phyloP scores from a whole-genome alignment of 2,329 filamentous ascomycete genomes.

The Fusarium oxysporum region DNA sequence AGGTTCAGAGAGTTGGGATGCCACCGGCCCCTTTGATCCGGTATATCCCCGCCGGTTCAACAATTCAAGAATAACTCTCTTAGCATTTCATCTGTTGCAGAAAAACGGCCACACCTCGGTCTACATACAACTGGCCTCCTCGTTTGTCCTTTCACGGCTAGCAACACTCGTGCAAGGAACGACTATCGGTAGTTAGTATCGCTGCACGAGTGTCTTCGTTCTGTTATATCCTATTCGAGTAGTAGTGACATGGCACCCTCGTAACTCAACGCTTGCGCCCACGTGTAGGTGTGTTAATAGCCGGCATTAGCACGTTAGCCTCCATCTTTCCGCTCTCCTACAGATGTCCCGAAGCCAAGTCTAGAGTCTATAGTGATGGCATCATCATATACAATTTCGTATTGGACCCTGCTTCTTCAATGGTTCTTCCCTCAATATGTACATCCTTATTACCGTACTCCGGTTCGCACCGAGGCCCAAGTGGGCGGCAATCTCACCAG shows the following conservation, averaged over 20 bases:
- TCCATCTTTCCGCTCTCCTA: slow-evolving; percentile 37
- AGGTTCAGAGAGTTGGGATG: slow-evolving; percentile 35
- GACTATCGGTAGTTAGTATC: background rate
- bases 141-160: background rate
- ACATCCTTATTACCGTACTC: background rate
- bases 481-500: slow-evolving; percentile 12
- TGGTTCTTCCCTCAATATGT: background rate
- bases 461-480: slow-evolving; percentile 38
- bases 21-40: slow-evolving; percentile 44
- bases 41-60: slow-evolving; percentile 20
- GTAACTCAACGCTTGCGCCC: background rate
- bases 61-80: background rate
- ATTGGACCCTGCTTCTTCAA: background rate
- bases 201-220: background rate
- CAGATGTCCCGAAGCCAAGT: slow-evolving; percentile 21
- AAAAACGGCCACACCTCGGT: slow-evolving; percentile 16
- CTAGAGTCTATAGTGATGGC: background rate
- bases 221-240: slow-evolving; percentile 12
- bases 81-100: background rate
- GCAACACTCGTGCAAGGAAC: background rate
- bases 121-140: background rate
- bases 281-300: slow-evolving; percentile 35
- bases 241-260: slow-evolving; percentile 5
- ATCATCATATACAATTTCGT: background rate
- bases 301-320: slow-evolving; percentile 28